These are phyloP conservation scores for Ramalina intermedia DNA, from an alignment of 495 filamentous ascomycete species.

Conservation along the genomic window DNA sequence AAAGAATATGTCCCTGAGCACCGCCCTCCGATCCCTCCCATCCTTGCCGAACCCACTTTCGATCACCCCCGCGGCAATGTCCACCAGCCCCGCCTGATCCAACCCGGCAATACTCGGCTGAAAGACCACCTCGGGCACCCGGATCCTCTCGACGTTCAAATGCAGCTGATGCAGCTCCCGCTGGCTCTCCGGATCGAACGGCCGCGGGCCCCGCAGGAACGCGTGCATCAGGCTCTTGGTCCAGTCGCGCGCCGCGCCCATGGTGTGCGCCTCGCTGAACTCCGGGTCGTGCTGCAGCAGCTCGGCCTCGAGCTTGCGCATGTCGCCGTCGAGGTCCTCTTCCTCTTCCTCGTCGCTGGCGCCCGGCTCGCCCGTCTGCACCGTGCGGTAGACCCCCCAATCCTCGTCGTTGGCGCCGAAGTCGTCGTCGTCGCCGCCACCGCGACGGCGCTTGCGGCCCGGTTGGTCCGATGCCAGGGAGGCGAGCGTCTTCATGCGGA, in stretches of 20 bases:
- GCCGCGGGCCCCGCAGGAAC: constrained; percentile 73
- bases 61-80: constrained; percentile 76
- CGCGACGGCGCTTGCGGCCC: constrained; percentile 66
- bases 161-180: constrained; percentile 78
- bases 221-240: constrained; percentile 78
- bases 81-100: constrained; percentile 84
- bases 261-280: constrained; percentile 81
- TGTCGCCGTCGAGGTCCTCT: constrained; percentile 60
- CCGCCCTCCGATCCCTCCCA: constrained; percentile 39
- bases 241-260: constrained; percentile 89
- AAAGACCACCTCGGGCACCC: constrained; percentile 90
- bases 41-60: constrained; percentile 52
- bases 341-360: constrained; percentile 75
- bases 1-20: constrained; percentile 78
- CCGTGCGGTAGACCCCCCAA: constrained; percentile 89
- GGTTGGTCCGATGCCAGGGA: constrained; percentile 88
- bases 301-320: constrained; percentile 66
- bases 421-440: constrained; percentile 60
- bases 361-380: constrained; percentile 61
- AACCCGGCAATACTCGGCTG: constrained; percentile 89
- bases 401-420: constrained; percentile 97
- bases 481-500: constrained; percentile 96
- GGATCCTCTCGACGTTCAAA: constrained; percentile 91
- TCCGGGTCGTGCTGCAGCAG: constrained; percentile 72
- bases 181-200: constrained; percentile 68